Percentiles rank a stretch among this genome's conserved stretches.
Conservation (phyloP, 345 rosid species). For the Salix arbutifolia region DNA sequence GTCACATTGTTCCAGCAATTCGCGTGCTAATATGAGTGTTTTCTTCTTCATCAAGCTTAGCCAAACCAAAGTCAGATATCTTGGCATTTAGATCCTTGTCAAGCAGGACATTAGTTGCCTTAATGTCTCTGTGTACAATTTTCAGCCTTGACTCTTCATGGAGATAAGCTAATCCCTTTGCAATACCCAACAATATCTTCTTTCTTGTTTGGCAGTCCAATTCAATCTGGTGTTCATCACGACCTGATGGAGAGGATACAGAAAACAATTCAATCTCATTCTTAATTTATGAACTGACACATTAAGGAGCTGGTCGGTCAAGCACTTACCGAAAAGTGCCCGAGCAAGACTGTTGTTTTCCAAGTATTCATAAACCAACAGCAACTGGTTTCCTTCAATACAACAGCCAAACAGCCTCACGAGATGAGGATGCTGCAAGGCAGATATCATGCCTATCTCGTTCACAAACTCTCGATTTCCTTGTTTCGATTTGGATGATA, state of each 20-base stretch:
- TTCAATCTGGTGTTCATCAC: conserved; percentile 35
- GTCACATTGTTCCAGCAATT: conserved; percentile 70
- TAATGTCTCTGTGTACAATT: conserved; percentile 70
- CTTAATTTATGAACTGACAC: neutral
- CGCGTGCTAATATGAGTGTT: conserved; percentile 70
- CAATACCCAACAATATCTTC: conserved; percentile 48
- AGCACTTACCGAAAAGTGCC: conserved; percentile 51
- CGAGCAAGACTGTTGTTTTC: conserved; percentile 65
- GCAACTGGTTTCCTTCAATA: conserved; percentile 57
- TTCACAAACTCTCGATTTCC: conserved; percentile 65
- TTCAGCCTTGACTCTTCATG: conserved; percentile 71
- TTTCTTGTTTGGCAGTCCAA: conserved; percentile 58
- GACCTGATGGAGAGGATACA: conserved; percentile 23
- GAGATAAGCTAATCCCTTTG: conserved; percentile 53
- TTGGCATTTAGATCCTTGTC: conserved; percentile 57
- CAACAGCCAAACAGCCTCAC: conserved; percentile 63
- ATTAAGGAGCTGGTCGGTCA: neutral
- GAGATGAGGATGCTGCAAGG: conserved; percentile 62
- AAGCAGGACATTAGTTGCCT: conserved; percentile 68
- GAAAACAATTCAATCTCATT: neutral
- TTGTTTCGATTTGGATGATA: conserved; percentile 65
- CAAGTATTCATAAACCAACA: conserved; percentile 59
- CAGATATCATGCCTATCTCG: conserved; percentile 73
- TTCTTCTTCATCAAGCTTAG: conserved; percentile 72
- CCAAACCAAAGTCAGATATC: conserved; percentile 70